Percentiles rank a stretch among this genome's conserved stretches.
phyloP scores from a whole-genome alignment of 345 rosid species.

The Populus pruinosa region DNA sequence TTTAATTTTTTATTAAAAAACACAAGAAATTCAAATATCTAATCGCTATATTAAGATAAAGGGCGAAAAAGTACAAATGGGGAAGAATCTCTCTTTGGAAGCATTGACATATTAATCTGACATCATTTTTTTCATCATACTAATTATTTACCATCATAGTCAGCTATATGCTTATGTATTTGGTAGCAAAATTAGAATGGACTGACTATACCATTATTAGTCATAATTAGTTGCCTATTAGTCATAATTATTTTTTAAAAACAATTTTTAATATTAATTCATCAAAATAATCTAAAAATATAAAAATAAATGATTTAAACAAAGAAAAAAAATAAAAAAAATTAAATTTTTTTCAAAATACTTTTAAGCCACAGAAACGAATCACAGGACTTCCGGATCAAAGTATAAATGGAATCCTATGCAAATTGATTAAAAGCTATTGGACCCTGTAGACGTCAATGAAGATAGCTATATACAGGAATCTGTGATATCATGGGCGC shows the following conservation, averaged over 20 bases:
- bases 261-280: no score
- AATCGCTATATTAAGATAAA: no score
- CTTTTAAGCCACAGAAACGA: background rate
- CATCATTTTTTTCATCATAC: background rate
- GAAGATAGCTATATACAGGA: background rate
- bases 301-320: no score
- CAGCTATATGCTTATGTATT: background rate
- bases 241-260: no score
- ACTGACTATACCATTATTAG: background rate
- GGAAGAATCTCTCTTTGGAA: background rate
- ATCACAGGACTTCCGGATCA: no score
- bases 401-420: background rate
- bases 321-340: no score
- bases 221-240: background rate
- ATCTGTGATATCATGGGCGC: background rate
- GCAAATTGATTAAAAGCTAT: background rate
- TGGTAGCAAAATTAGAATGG: background rate
- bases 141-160: background rate
- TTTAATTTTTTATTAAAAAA: no score
- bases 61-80: no score
- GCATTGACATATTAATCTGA: background rate
- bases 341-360: no score
- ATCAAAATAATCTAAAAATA: no score
- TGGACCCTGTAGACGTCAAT: background rate
- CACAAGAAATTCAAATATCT: no score